Base-by-base conservation (phyloP, 2,329 filamentous ascomycete genomes). In the Colletotrichum gigasporum region DNA sequence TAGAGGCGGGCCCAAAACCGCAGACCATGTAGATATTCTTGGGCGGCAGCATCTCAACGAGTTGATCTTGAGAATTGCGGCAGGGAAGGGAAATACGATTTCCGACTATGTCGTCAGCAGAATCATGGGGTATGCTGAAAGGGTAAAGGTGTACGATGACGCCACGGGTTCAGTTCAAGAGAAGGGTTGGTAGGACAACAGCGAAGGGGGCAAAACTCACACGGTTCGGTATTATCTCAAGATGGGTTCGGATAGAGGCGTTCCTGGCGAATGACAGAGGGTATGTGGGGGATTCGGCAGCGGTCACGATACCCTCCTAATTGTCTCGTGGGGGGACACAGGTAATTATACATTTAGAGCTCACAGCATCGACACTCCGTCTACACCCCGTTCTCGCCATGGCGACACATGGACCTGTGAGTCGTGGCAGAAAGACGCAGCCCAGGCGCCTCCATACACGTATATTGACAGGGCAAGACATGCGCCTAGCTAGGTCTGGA, bases 11-110 rank as follows among this genome's bases (percentile, higher is more conserved):
- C 87, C 87, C 22, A 88, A 87, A 65, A 89, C 85, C 66, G 94
- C 94, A 12, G 96, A 99, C 74, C 96, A 99, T 73, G 96, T 99
- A 52, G 96, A 99, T 74, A 99, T 99, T 63, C 83, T 99, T 3
- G 96, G 96, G 1, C 84, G 96, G 28, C 90, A 94, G 69, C 93
- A 89, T 30, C 83, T 99, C 24, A 99, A 99, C 72, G 96, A 99
- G 76, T 80, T 98, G 51, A 91, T 99, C 48, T 78, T 99, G 63
- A 85, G 90, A 54, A 91, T 99, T 9, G 96, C 93, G 0, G 94
- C 93, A 0, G 96, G 96, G 0, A 89, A 88, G 70, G 96, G 96
- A 4, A 86, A 94, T 63, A 83, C 88, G 26, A 95, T 99, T 68
- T 82, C 90, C 50, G 88, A 96, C 66, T 88, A 86, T 47, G 87